Evolutionary conservation across 2,329 filamentous ascomycete species (phyloP), one percentile per base, ranked within the genome.

Genomic region (Ascocoryne sarcoides): DNA sequence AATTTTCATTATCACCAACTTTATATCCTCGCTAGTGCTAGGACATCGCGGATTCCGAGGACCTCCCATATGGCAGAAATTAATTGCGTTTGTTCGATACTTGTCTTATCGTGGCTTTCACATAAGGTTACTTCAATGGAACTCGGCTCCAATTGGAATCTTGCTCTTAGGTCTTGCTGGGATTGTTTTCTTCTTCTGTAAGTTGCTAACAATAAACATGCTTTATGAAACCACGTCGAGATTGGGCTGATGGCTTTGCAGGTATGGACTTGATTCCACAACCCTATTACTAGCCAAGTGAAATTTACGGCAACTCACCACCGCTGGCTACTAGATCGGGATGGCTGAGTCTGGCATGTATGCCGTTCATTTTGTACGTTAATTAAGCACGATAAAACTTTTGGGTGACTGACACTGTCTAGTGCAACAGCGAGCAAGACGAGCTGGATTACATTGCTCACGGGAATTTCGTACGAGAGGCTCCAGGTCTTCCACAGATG

Each of bases 301-400:
- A 16, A 17, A 14, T 26, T n/a, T 42, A 32, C 9, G 40, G 34
- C 9, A 18, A 19, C n/a, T 42, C 40, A 5, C 40, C 34, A 4
- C 16, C 40, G 12, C 26, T 42, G 1, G 40, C 33, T 16, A 42
- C 40, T 5, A 23, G 34, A 16, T 32, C 37, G 4, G 40, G 40
- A 17, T 42, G 40, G 40, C 14, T 42, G 29, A 14, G 26, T 32
- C 14, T 33, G 19, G 40, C 26, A 7, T 33, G 26, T 20, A 32
- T 42, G 40, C 40, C 40, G 3, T 42, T 42, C 34, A 10, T 42
- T 15, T 32, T 42, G 40, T 42, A 37, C 26, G 40, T 30, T 17
- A 29, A 21, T 21, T 8, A 10, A n/a, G n/a, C n/a, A 31, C 26
- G 15, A 16, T 15, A 15, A 17, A 5, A 30, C 14, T 20, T 36